A percentile compares a stretch with the other conserved stretches of the same genome.
Evolutionary conservation across 2,329 filamentous ascomycete species (phyloP).

Genomic region (Pyrenochaeta sp.): DNA sequence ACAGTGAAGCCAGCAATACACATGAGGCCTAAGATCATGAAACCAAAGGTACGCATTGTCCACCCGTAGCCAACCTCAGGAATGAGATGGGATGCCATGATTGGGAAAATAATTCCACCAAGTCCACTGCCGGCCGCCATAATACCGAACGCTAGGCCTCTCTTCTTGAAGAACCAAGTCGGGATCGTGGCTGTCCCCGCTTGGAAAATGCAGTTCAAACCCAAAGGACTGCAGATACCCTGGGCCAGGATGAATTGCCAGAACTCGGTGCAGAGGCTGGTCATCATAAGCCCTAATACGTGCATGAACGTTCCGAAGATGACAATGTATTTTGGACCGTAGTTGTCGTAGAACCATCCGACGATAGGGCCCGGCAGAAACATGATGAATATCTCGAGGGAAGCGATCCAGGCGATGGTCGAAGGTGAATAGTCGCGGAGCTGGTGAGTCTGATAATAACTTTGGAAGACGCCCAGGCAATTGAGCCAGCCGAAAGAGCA

Average conservation of each 20-base stretch:
- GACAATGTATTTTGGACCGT: slow-evolving; percentile 67
- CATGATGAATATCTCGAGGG: slow-evolving; percentile 58
- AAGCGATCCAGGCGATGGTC: slow-evolving; percentile 58
- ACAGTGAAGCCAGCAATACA: slow-evolving; percentile 63
- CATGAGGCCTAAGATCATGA: slow-evolving; percentile 68
- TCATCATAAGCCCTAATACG: slow-evolving; percentile 71
- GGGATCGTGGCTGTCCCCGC: slow-evolving; percentile 55
- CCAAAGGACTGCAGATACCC: slow-evolving; percentile 60
- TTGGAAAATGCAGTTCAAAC: slow-evolving; percentile 64
- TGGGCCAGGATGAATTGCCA: slow-evolving; percentile 65
- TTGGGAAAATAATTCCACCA: slow-evolving; percentile 67
- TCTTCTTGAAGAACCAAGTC: slow-evolving; percentile 60
- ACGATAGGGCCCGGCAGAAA: slow-evolving; percentile 65
- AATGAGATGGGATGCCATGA: slow-evolving; percentile 67
- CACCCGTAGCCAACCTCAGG: slow-evolving; percentile 64
- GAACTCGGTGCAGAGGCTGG: slow-evolving; percentile 63
- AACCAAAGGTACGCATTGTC: slow-evolving; percentile 65
- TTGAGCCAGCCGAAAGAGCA: slow-evolving; percentile 56
- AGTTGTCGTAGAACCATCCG: slow-evolving; percentile 70
- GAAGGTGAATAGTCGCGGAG: slow-evolving; percentile 50
- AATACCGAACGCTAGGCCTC: slow-evolving; percentile 59
- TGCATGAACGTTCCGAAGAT: slow-evolving; percentile 63
- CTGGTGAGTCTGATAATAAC: slow-evolving; percentile 56
- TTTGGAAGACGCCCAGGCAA: slow-evolving; percentile 56
- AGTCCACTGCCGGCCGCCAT: slow-evolving; percentile 60